phyloP scores from a whole-genome alignment of 2,329 filamentous ascomycete species.

The Stemphylium beticola region DNA sequence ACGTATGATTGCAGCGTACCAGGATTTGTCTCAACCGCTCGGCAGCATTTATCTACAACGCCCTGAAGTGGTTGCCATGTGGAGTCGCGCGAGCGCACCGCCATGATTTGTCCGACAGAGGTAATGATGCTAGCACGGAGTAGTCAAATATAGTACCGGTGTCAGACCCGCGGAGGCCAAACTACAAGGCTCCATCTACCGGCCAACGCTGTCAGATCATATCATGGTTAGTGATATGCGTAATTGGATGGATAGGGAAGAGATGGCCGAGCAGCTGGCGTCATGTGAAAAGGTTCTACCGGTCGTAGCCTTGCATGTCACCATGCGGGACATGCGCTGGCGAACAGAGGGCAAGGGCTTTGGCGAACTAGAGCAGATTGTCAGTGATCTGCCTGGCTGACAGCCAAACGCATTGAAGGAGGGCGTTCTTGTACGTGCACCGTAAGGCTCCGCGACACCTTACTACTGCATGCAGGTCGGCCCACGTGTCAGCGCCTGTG shows the following conservation, averaged over 20 bases:
- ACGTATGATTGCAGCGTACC: neutral
- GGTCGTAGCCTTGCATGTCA: slow-evolving; percentile 12
- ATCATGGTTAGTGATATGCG: slow-evolving; percentile 17
- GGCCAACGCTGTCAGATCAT: slow-evolving; percentile 2
- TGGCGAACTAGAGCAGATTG: slow-evolving; percentile 8
- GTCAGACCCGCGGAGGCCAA: neutral
- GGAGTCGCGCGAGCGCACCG: slow-evolving; percentile 1
- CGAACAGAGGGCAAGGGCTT: slow-evolving; percentile 8
- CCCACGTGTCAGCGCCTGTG: slow-evolving; percentile 25
- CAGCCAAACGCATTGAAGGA: slow-evolving; percentile 8
- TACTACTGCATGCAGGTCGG: slow-evolving; percentile 19
- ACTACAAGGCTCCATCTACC: neutral
- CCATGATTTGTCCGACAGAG: neutral
- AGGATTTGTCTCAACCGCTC: neutral
- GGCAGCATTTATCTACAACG: neutral
- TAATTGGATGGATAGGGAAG: slow-evolving; percentile 20
- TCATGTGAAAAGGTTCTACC: slow-evolving; percentile 16
- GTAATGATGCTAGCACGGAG: neutral
- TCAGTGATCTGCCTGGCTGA: slow-evolving; percentile 18
- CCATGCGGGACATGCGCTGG: slow-evolving; percentile 19
- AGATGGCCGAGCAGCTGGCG: slow-evolving; percentile 16
- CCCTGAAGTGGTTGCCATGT: neutral
- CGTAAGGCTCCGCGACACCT: slow-evolving; percentile 17
- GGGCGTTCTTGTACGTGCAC: slow-evolving; percentile 13
- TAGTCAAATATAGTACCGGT: neutral